Percentiles rank a stretch among this genome's conserved stretches.
Conservation (phyloP, 805 yeast genomes). For the Wickerhamiella sorbophila region DNA sequence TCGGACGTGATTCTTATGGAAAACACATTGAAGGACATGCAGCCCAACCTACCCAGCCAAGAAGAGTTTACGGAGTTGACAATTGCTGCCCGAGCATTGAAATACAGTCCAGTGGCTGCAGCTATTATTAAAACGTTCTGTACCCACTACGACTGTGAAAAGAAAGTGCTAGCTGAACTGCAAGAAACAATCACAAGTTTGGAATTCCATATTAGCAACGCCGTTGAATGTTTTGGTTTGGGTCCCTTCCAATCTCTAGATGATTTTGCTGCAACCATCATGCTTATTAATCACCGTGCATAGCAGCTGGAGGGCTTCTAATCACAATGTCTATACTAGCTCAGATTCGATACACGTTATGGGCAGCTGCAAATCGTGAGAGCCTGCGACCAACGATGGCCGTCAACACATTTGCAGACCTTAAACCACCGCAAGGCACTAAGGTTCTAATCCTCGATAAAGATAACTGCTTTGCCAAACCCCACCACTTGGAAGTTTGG, state of each 20-base stretch:
- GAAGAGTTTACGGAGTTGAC: not conserved
- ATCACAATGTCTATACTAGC: not conserved
- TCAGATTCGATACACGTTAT: constrained; percentile 6
- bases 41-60: constrained; percentile 1
- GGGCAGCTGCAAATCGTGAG: constrained; percentile 6
- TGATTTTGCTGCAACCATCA: too few relatives aligned
- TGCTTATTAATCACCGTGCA: too few relatives aligned
- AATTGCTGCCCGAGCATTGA: not conserved
- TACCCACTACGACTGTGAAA: not conserved
- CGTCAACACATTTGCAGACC: constrained; percentile 9
- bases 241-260: too few relatives aligned
- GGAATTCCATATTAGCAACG: not conserved
- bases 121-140: not conserved
- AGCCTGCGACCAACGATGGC: constrained; percentile 14
- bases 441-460: constrained; percentile 80
- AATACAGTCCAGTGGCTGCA: not conserved
- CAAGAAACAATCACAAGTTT: not conserved
- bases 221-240: not conserved
- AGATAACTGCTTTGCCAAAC: constrained; percentile 87
- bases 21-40: not conserved
- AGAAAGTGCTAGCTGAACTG: not conserved
- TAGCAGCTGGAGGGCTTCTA: too few relatives aligned
- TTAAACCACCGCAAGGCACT: constrained; percentile 25
- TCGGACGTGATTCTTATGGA: not conserved
- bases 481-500: constrained; percentile 68